These are phyloP conservation scores for Baeospora myosura DNA, from an alignment of 1,284 basidiomycete species.

Conservation along the genomic window DNA sequence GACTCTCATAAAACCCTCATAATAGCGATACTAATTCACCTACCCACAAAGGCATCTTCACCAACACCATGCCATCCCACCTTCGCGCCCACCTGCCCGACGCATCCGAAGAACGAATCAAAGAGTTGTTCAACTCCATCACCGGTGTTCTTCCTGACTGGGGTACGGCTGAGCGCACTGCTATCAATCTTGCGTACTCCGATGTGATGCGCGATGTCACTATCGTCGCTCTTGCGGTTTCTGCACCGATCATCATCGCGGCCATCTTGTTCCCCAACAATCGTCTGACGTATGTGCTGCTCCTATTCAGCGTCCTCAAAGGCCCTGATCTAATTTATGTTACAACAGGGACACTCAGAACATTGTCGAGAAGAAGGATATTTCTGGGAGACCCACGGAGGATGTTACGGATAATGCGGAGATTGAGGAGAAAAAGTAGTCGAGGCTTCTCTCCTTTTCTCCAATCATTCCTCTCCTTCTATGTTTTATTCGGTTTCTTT, in stretches of 20 bases:
- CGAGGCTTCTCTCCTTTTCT: no score
- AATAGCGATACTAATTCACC: neutral
- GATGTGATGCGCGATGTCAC: constrained; percentile 7
- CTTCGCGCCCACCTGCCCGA: constrained; percentile 4
- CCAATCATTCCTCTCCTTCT: no score
- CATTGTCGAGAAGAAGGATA: no score
- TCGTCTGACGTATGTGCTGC: neutral
- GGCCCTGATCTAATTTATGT: no score
- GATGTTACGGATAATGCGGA: no score
- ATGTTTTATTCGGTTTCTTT: no score
- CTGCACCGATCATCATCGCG: constrained; percentile 3
- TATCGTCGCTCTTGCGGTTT: constrained; percentile 3
- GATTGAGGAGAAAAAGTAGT: no score
- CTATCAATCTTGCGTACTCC: constrained; percentile 5
- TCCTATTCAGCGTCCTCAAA: no score
- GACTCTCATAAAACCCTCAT: neutral
- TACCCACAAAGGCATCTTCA: constrained; percentile 1
- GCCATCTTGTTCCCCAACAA: constrained; percentile 3
- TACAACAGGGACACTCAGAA: no score
- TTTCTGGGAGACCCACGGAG: no score
- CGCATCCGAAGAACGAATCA: constrained; percentile 1
- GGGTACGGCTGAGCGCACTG: constrained; percentile 5
- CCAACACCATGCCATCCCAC: constrained; percentile 2
- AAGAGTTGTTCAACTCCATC: constrained; percentile 6
- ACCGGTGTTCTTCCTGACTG: constrained; percentile 5